phyloP scores from a whole-genome alignment of 352 stramenopile species.

The Ophiocytium majus region DNA sequence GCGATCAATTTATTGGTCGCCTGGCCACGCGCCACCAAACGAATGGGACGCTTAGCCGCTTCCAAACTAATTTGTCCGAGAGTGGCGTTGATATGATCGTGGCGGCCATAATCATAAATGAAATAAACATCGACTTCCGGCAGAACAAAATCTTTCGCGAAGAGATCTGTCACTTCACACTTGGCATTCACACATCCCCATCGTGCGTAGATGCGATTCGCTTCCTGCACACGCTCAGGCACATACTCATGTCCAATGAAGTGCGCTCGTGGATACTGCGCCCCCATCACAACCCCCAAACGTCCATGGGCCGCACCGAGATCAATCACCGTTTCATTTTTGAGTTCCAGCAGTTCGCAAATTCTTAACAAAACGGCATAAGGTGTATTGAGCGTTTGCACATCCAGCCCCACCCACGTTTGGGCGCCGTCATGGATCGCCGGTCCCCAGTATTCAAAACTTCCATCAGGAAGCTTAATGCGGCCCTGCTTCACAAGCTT shows the following conservation, averaged over 20 bases:
- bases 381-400: not conserved
- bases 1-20: not conserved
- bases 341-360: not conserved
- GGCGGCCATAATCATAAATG: slow-evolving; percentile 3
- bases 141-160: not conserved
- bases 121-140: slow-evolving; percentile 16
- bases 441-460: not conserved
- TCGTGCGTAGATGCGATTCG: not conserved
- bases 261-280: not conserved
- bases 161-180: not conserved
- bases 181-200: not conserved
- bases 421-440: not conserved
- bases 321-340: not conserved
- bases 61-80: not conserved
- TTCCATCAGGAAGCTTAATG: not conserved
- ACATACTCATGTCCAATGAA: not conserved
- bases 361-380: not conserved
- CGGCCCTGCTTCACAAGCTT: not conserved
- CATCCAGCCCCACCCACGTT: not conserved
- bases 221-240: not conserved
- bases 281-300: not conserved
- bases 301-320: not conserved
- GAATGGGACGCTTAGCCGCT: not conserved
- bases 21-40: not conserved
- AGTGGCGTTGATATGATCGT: not conserved